Base-by-base conservation (phyloP, 2,329 filamentous ascomycete genomes). In the Fusarium compactum region DNA sequence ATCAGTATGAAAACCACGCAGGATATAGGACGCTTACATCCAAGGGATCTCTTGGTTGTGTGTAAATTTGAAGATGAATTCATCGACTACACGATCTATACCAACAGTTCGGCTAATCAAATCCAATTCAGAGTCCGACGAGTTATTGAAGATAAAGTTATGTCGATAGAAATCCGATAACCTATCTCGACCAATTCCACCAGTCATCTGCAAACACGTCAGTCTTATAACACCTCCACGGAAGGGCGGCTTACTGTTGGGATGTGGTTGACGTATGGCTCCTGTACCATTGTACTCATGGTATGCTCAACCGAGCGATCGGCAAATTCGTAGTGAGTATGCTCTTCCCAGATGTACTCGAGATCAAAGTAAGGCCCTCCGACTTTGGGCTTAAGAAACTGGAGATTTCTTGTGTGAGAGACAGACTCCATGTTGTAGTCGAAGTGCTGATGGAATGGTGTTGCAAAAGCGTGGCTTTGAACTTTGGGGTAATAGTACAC, bases 191-290 rank as follows among this genome's bases (percentile, higher is more conserved):
- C 92, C 92, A 40, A 94, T 85, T 1, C 92, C 92, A 4, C 92
- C 92, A 0, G 89, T 90, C 71, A 89, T 76, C 82, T 85, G 18
- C 3, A 25, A 8, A 4, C 16, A 8, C 8, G 22, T 51, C 8
- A 57, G 25, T 4, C 8, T 1, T 1, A 10, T 8, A 0, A 5
- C 4, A 4, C 1, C 6, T 2, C 1, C 0, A 4, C 12, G 16
- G 10, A 15, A 2, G 3, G 18, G 68, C 83, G 4, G 5, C 53
- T 82, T 74, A 90, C 84, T 0, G 91, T 93, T 0, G 92, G 90
- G 8, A 93, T 84, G 76, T 94, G 91, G 75, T 94, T 94, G 3
- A 95, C 92, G 72, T 94, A 94, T 4, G 92, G 92, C 76, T 93
- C 89, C 52, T 90, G 85, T 3, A 94, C 91, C 92, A 95, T 94